Percentiles rank a stretch among this genome's conserved stretches.
Conservation (phyloP, 163 green algal species). For the Trebouxia gelatinosa region DNA sequence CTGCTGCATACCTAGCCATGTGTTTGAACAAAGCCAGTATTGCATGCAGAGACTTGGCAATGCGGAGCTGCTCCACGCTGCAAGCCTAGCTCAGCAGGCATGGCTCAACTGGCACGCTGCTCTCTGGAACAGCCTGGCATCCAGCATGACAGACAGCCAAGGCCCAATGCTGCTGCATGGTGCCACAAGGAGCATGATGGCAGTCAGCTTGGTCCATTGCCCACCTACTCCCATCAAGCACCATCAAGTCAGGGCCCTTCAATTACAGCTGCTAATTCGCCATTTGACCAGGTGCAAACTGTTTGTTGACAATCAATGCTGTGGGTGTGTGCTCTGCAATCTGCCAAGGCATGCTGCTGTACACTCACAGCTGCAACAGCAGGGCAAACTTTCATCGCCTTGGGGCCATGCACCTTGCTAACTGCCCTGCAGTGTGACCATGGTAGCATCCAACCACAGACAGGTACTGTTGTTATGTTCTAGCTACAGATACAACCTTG, state of each 20-base stretch:
- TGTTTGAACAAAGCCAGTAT: no score
- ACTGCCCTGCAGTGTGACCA: no score
- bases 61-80: no score
- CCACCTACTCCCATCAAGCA: constrained; percentile 27
- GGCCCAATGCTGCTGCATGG: constrained; percentile 7
- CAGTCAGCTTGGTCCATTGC: constrained; percentile 24
- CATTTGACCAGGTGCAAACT: constrained; percentile 28
- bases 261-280: constrained; percentile 67
- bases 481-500: no score
- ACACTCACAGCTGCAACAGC: neutral
- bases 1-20: no score
- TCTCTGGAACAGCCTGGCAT: constrained; percentile 30
- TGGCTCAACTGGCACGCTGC: constrained; percentile 41
- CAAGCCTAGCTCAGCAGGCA: constrained; percentile 34
- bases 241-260: constrained; percentile 52
- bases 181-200: constrained; percentile 41
- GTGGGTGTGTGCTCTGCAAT: no score
- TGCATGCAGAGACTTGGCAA: no score
- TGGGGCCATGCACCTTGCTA: neutral
- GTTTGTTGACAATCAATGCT: no score
- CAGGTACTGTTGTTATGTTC: no score
- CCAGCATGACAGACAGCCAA: neutral
- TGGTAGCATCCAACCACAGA: no score
- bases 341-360: neutral
- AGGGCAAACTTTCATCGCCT: neutral